Base-by-base conservation (phyloP, 139 green algal species). In the Chlorella vulgaris region DNA sequence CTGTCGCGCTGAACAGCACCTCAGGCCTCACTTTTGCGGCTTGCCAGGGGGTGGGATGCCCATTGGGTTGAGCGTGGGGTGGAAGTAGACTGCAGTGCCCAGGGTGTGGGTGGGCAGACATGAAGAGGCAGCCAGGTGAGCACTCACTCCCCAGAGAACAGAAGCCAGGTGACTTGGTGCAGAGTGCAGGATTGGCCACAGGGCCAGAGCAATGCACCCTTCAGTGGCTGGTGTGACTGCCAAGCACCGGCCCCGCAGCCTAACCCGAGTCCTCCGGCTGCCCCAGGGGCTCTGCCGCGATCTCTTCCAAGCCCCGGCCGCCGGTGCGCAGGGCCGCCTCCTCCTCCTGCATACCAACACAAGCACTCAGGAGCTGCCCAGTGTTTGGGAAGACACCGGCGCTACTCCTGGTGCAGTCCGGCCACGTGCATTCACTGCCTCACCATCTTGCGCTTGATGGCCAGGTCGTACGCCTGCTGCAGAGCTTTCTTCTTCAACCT, bases 401-500 rank as follows among this genome's bases (percentile, higher is more conserved):
- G n/a, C n/a, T n/a, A n/a, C n/a, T n/a, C n/a, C n/a, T n/a, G n/a
- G n/a, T n/a, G n/a, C 47, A 15, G 15, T 24, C 47, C 15, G 47
- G 13, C 10, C 15, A 55, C 47, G 10, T 55, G 47, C 10, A 55
- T 55, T 10, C 47, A 55, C 47, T 55, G 47, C 47, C 47, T 47
- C 69, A 94, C 93, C 93, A 93, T 93, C 62, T 94, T 84, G 35
- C 88, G 90, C 76, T 95, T 93, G 33, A 96, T 78, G 0, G 93
- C 91, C 60, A 85, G 70, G 43, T 97, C 92, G 55, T 94, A 96
- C 0, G 93, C 93, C 42, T 94, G 88, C 76, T 97, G 91, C 83
- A 97, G 70, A 50, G 93, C 93, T 51, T 93, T 94, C 85, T 97
- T 96, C 83, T 91, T 93, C 8, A 97, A 85, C 74, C 91, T 74